Conservation (phyloP, 2,329 filamentous ascomycete species). For the Colletotrichum sp. region DNA sequence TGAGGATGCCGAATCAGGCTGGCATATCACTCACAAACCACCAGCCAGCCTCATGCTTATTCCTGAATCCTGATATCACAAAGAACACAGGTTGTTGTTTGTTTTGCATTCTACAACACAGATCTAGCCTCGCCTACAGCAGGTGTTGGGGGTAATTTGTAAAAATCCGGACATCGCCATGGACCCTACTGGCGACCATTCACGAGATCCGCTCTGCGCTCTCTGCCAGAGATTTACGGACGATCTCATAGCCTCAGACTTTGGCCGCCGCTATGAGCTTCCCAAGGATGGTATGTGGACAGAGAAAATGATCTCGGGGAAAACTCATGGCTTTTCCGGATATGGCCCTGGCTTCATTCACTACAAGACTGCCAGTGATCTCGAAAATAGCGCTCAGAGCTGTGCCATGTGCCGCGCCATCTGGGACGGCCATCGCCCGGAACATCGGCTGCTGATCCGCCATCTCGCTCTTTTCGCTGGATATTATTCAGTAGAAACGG, state of each 20-base stretch:
- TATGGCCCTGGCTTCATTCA: not conserved
- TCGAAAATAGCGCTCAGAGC: not conserved
- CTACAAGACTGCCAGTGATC: not conserved
- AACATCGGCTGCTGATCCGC: fast-evolving
- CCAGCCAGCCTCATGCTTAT: not conserved
- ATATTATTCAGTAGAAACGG: not conserved
- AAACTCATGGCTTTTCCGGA: fast-evolving
- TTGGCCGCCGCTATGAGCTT: not conserved
- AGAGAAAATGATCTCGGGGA: fast-evolving
- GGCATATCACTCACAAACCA: too few species aligned
- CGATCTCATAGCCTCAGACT: not conserved
- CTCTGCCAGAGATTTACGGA: not conserved
- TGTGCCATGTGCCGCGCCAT: not conserved
- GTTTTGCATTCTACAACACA: too few species aligned
- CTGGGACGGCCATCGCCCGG: not conserved
- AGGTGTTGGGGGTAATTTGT: too few species aligned
- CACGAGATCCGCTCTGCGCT: not conserved
- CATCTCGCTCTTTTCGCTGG: not conserved
- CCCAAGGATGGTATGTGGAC: not conserved
- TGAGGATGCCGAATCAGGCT: not conserved
- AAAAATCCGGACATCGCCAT: too few species aligned
- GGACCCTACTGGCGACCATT: not conserved
- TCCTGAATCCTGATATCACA: not conserved
- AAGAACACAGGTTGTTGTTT: not conserved
- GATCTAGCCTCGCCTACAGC: too few species aligned